A percentile compares a stretch with the other conserved stretches of the same genome.
These are phyloP conservation scores for Amanita phalloides DNA, from an alignment of 768 basidiomycete species.

Conservation along the genomic window DNA sequence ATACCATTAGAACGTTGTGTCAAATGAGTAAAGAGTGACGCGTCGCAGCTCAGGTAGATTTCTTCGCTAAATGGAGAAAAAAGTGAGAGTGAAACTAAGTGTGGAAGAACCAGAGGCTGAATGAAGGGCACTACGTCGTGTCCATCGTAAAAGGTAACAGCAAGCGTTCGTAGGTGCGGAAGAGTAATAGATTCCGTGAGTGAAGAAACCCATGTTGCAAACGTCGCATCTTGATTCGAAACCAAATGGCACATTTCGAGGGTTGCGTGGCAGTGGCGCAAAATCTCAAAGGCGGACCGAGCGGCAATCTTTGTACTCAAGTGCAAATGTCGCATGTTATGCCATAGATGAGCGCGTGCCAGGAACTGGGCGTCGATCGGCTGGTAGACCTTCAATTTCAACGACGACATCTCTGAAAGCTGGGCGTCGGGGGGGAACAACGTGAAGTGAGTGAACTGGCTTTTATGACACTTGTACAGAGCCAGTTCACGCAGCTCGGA, in stretches of 20 bases:
- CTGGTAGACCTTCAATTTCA: conserved; percentile 2
- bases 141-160: not conserved
- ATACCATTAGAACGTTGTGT: not conserved
- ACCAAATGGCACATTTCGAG: not conserved
- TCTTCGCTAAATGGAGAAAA: not conserved
- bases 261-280: not conserved
- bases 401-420: not conserved
- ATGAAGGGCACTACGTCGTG: not conserved
- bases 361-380: not conserved
- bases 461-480: not conserved
- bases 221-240: not conserved
- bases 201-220: not conserved
- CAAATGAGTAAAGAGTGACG: not conserved
- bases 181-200: not conserved
- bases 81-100: not conserved
- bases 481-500: not conserved
- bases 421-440: not conserved
- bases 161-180: not conserved
- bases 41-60: not conserved
- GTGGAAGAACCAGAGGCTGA: not conserved
- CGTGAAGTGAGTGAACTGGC: not conserved
- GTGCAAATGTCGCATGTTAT: not conserved
- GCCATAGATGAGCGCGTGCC: not conserved
- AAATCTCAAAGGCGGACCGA: not conserved
- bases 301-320: not conserved